Conservation (phyloP, 331 rosid genomes). For the Quercus tomentella region DNA sequence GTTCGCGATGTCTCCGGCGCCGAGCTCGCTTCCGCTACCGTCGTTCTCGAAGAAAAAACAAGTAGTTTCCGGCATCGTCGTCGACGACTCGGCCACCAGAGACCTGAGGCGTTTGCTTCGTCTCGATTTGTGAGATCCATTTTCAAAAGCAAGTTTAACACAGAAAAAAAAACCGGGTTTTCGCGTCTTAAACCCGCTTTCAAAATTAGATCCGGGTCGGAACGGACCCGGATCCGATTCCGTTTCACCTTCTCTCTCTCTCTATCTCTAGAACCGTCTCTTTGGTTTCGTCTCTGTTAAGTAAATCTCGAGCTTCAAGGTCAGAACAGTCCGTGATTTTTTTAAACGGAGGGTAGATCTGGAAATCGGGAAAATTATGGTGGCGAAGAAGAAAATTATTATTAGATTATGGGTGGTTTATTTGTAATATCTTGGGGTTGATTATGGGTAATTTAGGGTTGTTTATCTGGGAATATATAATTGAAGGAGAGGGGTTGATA, state of each 20-base stretch:
- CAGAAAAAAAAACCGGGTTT: not conserved
- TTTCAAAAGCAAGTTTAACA: not conserved
- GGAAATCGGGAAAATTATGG: not conserved
- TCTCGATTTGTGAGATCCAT: conserved; percentile 27
- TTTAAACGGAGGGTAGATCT: conserved; percentile 59
- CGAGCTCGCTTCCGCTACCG: conserved; percentile 87
- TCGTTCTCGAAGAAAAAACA: conserved; percentile 67
- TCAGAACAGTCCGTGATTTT: conserved; percentile 55
- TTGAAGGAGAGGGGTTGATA: conserved; percentile 9
- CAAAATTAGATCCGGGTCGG: not conserved
- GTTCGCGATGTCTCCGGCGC: conserved; percentile 76
- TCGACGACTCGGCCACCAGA: conserved; percentile 77
- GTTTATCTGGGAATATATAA: conserved; percentile 13
- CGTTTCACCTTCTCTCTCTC: not conserved
- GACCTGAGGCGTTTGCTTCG: conserved; percentile 88
- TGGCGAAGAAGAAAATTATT: not conserved
- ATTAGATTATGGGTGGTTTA: not conserved
- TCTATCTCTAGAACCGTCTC: conserved; percentile 6
- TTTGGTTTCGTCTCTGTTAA: conserved; percentile 1
- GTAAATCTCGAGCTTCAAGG: conserved; percentile 13
- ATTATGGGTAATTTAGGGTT: not conserved
- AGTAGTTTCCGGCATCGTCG: conserved; percentile 18
- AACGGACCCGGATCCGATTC: not conserved
- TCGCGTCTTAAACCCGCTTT: not conserved
- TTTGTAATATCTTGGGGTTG: not conserved